These are phyloP conservation scores for Pythium monospermum DNA, from an alignment of 352 stramenopile genomes.

Conservation along the genomic window DNA sequence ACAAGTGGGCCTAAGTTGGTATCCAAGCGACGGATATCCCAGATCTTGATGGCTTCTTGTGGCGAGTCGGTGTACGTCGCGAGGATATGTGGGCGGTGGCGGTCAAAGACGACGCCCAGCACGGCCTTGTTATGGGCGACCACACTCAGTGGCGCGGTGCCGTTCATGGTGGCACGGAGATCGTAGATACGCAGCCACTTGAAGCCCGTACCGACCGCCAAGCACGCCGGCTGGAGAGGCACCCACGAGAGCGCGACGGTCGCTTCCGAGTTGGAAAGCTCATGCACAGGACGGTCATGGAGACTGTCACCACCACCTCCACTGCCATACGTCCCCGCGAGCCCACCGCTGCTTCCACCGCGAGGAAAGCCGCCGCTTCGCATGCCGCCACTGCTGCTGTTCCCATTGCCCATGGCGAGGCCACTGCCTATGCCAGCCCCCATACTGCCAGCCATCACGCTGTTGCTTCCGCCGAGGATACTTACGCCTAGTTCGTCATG, in stretches of 20 bases:
- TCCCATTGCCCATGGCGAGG: conserved; percentile 8
- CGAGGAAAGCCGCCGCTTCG: neutral
- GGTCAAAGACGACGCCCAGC: conserved; percentile 75
- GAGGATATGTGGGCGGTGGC: conserved; percentile 73
- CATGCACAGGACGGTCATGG: conserved; percentile 61
- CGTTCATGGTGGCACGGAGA: conserved; percentile 48
- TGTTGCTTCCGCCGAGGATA: neutral
- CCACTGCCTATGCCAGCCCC: neutral
- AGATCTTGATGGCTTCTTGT: conserved; percentile 82
- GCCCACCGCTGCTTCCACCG: conserved; percentile 2
- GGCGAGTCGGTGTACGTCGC: conserved; percentile 80
- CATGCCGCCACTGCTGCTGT: neutral
- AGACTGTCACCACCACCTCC: conserved; percentile 14
- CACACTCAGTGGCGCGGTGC: conserved; percentile 63
- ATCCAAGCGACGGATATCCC: conserved; percentile 83
- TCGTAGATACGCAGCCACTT: conserved; percentile 88
- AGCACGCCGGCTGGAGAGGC: conserved; percentile 68
- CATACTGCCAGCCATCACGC: conserved; percentile 2
- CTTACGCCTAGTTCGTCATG: conserved; percentile 3
- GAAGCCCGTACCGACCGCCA: conserved; percentile 81
- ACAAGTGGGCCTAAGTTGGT: conserved; percentile 53
- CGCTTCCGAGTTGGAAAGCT: conserved; percentile 81
- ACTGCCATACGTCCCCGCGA: no score
- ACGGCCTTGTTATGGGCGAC: conserved; percentile 84
- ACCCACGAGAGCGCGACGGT: conserved; percentile 82